A percentile compares a stretch with the other conserved stretches of the same genome.
phyloP scores from a whole-genome alignment of 768 basidiomycete genomes.

The Naematelia aurantialba region DNA sequence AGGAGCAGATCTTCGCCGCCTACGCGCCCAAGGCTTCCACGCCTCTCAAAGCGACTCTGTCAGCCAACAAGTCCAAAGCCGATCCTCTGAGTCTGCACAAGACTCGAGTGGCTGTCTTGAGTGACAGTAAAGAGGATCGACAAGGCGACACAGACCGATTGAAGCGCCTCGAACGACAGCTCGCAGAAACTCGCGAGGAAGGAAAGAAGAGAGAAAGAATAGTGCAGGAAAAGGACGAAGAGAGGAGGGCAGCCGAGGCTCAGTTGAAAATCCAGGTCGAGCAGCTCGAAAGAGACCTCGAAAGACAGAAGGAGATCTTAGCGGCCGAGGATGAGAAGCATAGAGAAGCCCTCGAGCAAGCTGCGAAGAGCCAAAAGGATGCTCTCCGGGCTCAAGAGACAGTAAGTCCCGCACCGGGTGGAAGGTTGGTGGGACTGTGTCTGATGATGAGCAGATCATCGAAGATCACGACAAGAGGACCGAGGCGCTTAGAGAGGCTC shows the following conservation, averaged over 20 bases:
- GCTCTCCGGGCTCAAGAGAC: background rate
- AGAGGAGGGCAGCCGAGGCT: slow-evolving; percentile 6
- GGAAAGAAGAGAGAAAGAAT: slow-evolving; percentile 9
- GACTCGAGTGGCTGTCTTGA: background rate
- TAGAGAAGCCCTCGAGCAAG: background rate
- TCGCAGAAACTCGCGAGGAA: slow-evolving; percentile 3
- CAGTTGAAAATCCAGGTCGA: background rate
- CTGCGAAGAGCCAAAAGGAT: slow-evolving; percentile 13
- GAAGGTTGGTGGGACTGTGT: background rate
- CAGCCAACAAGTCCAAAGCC: background rate
- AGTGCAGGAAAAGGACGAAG: too few species aligned
- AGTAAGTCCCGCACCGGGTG: background rate
- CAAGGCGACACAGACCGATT: background rate
- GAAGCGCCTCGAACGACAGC: slow-evolving; percentile 6
- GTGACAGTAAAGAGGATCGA: background rate
- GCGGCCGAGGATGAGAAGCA: slow-evolving; percentile 2
- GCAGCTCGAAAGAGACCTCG: slow-evolving; percentile 12
- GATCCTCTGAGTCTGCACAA: background rate
- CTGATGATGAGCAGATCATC: slow-evolving; percentile 14
- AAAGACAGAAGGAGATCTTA: slow-evolving; percentile 7
- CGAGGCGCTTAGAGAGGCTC: slow-evolving; percentile 19
- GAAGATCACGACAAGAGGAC: slow-evolving; percentile 14
- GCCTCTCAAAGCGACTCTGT: background rate
- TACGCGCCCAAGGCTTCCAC: background rate
- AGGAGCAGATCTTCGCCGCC: background rate